Evolutionary conservation across 331 rosid species (phyloP).

Genomic region (Erythrophleum ivorense): DNA sequence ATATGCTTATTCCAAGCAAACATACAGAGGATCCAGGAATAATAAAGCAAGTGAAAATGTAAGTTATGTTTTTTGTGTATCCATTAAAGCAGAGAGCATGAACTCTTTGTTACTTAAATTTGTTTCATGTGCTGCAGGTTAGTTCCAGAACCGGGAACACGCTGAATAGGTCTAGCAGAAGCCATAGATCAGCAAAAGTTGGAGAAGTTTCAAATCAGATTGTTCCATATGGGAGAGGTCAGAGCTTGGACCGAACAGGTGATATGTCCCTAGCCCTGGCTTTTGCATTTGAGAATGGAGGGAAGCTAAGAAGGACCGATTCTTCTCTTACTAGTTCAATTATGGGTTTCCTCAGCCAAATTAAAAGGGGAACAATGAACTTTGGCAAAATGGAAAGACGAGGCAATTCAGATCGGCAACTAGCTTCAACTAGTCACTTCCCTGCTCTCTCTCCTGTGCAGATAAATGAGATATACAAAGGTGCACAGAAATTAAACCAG

Average conservation of each 20-base stretch:
- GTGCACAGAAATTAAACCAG: conserved; percentile 86
- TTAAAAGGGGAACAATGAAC: conserved; percentile 56
- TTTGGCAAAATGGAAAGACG: conserved; percentile 56
- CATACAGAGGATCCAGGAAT: conserved; percentile 63
- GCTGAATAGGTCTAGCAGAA: conserved; percentile 50
- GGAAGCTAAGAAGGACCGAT: conserved; percentile 57
- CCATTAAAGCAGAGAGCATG: conserved; percentile 24
- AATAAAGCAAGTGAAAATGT: conserved; percentile 61
- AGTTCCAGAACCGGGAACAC: conserved; percentile 59
- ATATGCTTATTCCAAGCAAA: conserved; percentile 77
- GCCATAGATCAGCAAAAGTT: conserved; percentile 46
- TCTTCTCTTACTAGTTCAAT: conserved; percentile 60
- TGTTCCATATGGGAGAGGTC: conserved; percentile 66
- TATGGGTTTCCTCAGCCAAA: conserved; percentile 73
- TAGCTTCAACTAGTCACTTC: conserved; percentile 52
- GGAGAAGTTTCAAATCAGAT: conserved; percentile 69
- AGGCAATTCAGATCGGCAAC: conserved; percentile 48
- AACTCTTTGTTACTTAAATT: conserved; percentile 21
- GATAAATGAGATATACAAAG: conserved; percentile 82
- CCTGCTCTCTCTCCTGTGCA: conserved; percentile 64
- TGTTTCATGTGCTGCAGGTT: conserved; percentile 52
- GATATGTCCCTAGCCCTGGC: conserved; percentile 68
- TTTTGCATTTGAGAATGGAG: conserved; percentile 80
- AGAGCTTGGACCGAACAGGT: conserved; percentile 38
- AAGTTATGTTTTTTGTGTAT: conserved; percentile 43